These are phyloP conservation scores for Penicillium brevicompactum DNA, from an alignment of 2,329 filamentous ascomycete species.

Conservation along the genomic window DNA sequence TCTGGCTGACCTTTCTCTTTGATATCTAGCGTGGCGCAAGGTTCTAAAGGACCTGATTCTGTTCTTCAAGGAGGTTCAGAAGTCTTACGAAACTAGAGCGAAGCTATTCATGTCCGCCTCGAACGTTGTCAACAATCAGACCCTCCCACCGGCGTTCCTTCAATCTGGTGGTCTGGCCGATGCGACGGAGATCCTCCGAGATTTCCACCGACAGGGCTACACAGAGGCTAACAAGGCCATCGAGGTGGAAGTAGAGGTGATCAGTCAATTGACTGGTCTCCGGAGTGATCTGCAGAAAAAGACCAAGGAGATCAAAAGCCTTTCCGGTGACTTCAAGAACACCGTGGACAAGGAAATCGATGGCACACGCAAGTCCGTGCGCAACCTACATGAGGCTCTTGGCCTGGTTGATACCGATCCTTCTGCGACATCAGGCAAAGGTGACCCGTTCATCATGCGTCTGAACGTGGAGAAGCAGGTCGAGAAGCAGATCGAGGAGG, in stretches of 20 bases:
- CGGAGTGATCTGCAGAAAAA: conserved; percentile 90
- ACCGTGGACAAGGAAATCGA: conserved; percentile 95
- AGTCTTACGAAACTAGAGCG: conserved; percentile 80
- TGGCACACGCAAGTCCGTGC: conserved; percentile 74
- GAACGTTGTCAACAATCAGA: conserved; percentile 79
- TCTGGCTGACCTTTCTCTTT: conserved; percentile 1
- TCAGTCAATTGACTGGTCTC: conserved; percentile 80
- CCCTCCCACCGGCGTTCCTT: conserved; percentile 74
- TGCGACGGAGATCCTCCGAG: conserved; percentile 75
- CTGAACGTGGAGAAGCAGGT: conserved; percentile 86
- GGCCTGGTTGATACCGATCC: conserved; percentile 79
- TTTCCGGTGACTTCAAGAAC: conserved; percentile 96
- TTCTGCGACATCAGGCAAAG: conserved; percentile 74
- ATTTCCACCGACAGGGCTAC: conserved; percentile 80
- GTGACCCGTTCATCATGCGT: conserved; percentile 87
- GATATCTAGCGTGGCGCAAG: conserved; percentile 80
- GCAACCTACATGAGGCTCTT: conserved; percentile 77
- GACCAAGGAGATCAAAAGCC: conserved; percentile 95
- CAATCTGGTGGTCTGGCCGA: conserved; percentile 83
- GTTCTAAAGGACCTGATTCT: conserved; percentile 90
- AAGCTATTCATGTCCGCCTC: conserved; percentile 82
- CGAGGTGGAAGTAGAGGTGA: conserved; percentile 89
- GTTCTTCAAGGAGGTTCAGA: conserved; percentile 91
- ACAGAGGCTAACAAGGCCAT: conserved; percentile 82
- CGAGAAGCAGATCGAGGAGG: conserved; percentile 90